Base-by-base conservation (phyloP, 495 filamentous ascomycete genomes). In the Entonaema liquescens region DNA sequence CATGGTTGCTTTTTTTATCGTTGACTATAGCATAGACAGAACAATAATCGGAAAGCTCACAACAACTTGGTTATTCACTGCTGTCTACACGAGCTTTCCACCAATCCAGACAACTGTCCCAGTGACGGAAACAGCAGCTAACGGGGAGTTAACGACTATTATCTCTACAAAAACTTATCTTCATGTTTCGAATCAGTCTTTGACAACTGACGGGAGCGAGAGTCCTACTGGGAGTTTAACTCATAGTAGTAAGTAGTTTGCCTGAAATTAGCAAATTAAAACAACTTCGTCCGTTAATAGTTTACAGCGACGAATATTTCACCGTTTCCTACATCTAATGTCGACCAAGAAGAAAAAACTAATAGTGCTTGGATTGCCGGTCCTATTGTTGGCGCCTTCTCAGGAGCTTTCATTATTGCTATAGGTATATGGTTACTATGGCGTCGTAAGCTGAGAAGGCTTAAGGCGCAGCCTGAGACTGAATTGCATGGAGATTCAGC, bases 351-450 rank as follows among this genome's bases (percentile, higher is more conserved):
- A 38, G 7, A 44, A 15, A 17, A 13, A 12, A n/a, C 1, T 5
- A 64, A 28, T 15, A 42, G 4, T 44, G 42, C 42, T 4, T 72
- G 69, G 69, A 63, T 72, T 35, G 63, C 64, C n/a, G 69, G 63
- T 2, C 59, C 69, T 25, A 21, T 50, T 25, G 64, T 67, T 2
- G 69, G 63, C 7, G 31, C 53, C 1, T 11, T 59, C 3, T 44
- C 28, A 38, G 69, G 42, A 11, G 23, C 50, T 15, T 25, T 49
- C 5, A 5, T 72, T 9, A 21, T 72, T 23, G 35, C 28, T 0
- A 2, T 59, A 31, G 59, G 29, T 2, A 19, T 0, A 0, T 42
- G 67, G 8, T 52, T 72, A 2, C 11, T 72, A 12, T 67, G 63
- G 69, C 63, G 69, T 38, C 35, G 47, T 36, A 49, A 28, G 33